Evolutionary conservation across 2,329 filamentous ascomycete species (phyloP).

Genomic region (Gnomoniopsis smithogilvyi): DNA sequence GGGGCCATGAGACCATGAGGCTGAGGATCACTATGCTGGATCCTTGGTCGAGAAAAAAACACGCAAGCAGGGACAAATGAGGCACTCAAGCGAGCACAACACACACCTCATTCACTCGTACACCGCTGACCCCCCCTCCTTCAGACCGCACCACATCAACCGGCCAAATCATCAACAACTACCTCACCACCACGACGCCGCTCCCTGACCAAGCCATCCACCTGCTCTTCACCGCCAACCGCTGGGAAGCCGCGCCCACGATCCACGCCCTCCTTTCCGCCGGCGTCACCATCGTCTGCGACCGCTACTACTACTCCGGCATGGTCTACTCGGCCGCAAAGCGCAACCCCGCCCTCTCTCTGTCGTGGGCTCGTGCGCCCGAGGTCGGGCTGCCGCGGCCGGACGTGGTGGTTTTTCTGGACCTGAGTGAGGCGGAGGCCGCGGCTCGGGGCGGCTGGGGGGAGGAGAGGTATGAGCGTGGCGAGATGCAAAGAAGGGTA

Average conservation of each 20-base stretch:
- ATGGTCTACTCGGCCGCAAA: constrained; percentile 93
- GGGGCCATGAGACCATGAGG: too few species aligned
- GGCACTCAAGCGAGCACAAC: too few species aligned
- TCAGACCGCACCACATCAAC: constrained; percentile 79
- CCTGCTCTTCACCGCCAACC: constrained; percentile 84
- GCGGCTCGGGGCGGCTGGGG: constrained; percentile 81
- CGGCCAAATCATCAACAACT: constrained; percentile 81
- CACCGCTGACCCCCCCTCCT: neutral
- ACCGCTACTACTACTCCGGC: constrained; percentile 94
- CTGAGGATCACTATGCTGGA: too few species aligned
- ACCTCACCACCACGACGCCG: constrained; percentile 69
- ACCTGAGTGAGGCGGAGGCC: constrained; percentile 71
- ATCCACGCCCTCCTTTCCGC: constrained; percentile 53
- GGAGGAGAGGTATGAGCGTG: constrained; percentile 82
- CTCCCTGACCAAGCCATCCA: constrained; percentile 83
- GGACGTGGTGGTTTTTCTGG: constrained; percentile 84
- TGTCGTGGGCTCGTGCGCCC: constrained; percentile 79
- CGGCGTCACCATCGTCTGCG: constrained; percentile 77
- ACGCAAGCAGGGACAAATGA: too few species aligned
- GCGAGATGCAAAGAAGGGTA: constrained; percentile 77
- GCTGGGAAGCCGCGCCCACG: constrained; percentile 70
- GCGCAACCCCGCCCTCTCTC: constrained; percentile 62
- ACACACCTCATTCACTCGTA: too few species aligned
- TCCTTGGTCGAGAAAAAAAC: too few species aligned
- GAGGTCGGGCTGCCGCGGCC: constrained; percentile 85